These are phyloP conservation scores for Penicillium psychrofluorescens DNA, from an alignment of 495 filamentous ascomycete species.

Conservation along the genomic window DNA sequence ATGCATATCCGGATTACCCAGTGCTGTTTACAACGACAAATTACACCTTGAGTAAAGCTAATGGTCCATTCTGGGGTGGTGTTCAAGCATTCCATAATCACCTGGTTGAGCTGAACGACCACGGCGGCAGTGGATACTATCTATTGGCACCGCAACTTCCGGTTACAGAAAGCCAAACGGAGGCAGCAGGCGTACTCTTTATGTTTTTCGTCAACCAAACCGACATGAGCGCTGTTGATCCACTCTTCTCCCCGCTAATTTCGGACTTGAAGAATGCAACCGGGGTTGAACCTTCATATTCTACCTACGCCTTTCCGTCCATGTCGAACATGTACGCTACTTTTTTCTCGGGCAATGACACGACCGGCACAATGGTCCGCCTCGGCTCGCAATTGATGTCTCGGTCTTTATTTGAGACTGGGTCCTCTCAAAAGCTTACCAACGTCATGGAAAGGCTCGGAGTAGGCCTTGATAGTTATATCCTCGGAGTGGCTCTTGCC, in stretches of 20 bases:
- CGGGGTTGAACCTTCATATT: not conserved
- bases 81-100: not conserved
- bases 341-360: not conserved
- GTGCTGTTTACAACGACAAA: not conserved
- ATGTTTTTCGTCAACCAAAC: constrained; percentile 1
- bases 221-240: not conserved
- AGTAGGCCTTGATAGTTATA: not conserved
- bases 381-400: not conserved
- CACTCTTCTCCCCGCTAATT: not conserved
- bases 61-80: not conserved
- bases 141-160: not conserved
- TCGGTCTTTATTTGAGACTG: not conserved
- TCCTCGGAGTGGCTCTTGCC: not conserved
- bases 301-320: not conserved
- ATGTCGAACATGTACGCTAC: not conserved
- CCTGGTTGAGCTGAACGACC: not conserved
- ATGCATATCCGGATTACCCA: constrained; percentile 18
- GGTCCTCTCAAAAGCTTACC: not conserved
- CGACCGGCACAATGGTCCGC: not conserved
- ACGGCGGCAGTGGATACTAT: not conserved
- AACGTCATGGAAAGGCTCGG: not conserved
- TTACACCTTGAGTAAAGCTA: not conserved
- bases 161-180: not conserved
- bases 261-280: not conserved
- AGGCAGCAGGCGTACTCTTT: not conserved